A percentile compares a stretch with the other conserved stretches of the same genome.
Conservation (phyloP, 495 filamentous ascomycete species). For the Halenospora varia region DNA sequence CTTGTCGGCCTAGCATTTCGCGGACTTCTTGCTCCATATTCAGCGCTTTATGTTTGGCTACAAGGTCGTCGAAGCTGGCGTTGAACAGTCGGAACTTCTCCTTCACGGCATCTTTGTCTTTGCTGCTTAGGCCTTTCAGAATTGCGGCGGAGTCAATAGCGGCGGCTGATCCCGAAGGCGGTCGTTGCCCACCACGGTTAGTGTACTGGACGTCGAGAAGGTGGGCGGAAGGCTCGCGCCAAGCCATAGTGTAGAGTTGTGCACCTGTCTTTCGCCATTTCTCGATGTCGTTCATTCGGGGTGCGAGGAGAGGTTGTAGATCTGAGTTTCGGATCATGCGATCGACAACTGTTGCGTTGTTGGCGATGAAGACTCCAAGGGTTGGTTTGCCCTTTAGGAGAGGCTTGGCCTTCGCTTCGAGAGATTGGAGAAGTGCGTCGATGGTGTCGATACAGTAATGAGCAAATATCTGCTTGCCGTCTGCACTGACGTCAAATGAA, state of each 20-base stretch:
- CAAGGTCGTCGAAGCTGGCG: conserved; percentile 80
- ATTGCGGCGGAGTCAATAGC: conserved; percentile 72
- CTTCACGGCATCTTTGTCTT: conserved; percentile 94
- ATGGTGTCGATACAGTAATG: conserved; percentile 33
- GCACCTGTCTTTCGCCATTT: conserved; percentile 82
- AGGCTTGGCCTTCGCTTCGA: conserved; percentile 72
- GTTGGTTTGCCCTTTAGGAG: conserved; percentile 74
- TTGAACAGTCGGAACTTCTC: conserved; percentile 93
- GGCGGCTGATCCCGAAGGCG: conserved; percentile 60
- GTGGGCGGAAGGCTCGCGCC: conserved; percentile 79
- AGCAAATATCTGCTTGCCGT: conserved; percentile 67
- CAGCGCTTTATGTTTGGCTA: conserved; percentile 70
- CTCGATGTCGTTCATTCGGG: conserved; percentile 62
- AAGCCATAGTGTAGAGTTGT: conserved; percentile 78
- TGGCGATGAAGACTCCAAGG: conserved; percentile 87
- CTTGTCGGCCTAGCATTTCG: conserved; percentile 69
- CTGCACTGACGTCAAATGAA: conserved; percentile 83
- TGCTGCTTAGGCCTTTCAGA: conserved; percentile 74
- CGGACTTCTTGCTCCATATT: conserved; percentile 88
- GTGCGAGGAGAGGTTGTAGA: conserved; percentile 65
- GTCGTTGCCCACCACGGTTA: conserved; percentile 57
- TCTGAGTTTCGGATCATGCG: conserved; percentile 81
- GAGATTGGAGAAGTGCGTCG: conserved; percentile 49
- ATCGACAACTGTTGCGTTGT: conserved; percentile 81
- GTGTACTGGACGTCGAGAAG: conserved; percentile 93